Evolutionary conservation across 108 stramenopile species (phyloP), one percentile per base, ranked within the genome.

Genomic region (Cyclotella kingstonii): DNA sequence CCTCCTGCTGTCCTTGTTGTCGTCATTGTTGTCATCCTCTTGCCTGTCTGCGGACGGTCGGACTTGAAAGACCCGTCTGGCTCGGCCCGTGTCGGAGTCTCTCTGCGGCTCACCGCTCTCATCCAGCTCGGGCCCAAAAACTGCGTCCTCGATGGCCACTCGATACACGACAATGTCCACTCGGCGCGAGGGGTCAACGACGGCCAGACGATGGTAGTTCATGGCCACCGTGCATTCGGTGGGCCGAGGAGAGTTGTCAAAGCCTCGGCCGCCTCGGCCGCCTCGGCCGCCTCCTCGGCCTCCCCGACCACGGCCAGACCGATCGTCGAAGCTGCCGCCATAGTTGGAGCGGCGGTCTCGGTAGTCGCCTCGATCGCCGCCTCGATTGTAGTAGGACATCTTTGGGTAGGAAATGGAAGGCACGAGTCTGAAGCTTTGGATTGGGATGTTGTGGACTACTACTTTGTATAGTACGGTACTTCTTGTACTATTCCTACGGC

Each of bases 221-320:
- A 47, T 30, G 1, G 5, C n/a, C 14, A 62, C 60, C 10, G 35
- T 25, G 19, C 18, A 36, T 39, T 62, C 60, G 9, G 60, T 62
- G 31, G 60, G 60, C 6, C 48, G 33, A 0, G 46, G 60, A 5
- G 49, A 5, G 27, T 50, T 50, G 21, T 27, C 49, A 28, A 45
- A 45, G 44, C 49, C 18, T 6, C 14, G 14, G 1, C 47, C 47
- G n/a, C 60, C 29, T 27, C 40, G 9, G 33, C 40, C 30, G 10
- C 53, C 53, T 27, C 55, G 39, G 12, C 49, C 26, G 1, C 28
- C 28, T 30, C 49, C 31, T 1, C 49, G 29, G 23, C 17, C 17
- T 18, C 45, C 19, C 5, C 21, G 3, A 10, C 21, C 21, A 46
- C 21, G 17, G 18, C 21, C 45, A 22, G 7, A 11, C 36, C 45